Evolutionary conservation across 495 filamentous ascomycete genomes (phyloP), one percentile per base, ranked within the genome.

Genomic region (Cercophora newfieldiana): DNA sequence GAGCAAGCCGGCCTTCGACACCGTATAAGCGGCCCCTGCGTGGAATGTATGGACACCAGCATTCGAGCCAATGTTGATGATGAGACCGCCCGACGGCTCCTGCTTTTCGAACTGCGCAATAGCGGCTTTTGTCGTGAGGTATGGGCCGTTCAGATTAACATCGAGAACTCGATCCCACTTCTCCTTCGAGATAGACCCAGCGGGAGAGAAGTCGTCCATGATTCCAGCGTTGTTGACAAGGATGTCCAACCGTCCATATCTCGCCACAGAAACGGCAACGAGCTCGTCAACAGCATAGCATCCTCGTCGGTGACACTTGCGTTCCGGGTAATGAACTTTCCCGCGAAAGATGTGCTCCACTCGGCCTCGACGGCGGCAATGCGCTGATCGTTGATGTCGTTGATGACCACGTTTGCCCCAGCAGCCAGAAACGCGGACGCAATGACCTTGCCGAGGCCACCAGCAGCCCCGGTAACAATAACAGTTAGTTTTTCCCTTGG

Each of bases 91-190:
- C 6, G 19, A 24, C 25, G 48, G 67, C 37, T 73, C 69, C 51
- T 72, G 72, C 74, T 81, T 79, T 61, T 76, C 63, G 28, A 79
- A 69, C 65, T 81, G 79, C 6, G 73, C 77, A 12, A 89, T 79
- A 24, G 84, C 86, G 2, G 80, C 67, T 73, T 85, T 85, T 65
- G 79, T 83, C 64, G 79, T 65, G 61, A 87, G 65, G 65, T 84
- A 84, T 7, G 86, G 82, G 0, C 85, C 87, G 30, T 84, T 88
- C 16, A 89, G 75, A 69, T 89, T 90, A 64, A 89, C 71, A 48
- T 77, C 78, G 63, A 90, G 79, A 12, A 89, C 81, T 10, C 76
- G 77, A 69, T 90, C 79, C 88, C 86, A 89, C 6, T 81, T 65
- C 26, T 76, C 78, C 61, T 77, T 78, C 50, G 80, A 79, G 61